Base-by-base conservation (phyloP, 2,329 filamentous ascomycete genomes). In the Blastomyces gilchristii region DNA sequence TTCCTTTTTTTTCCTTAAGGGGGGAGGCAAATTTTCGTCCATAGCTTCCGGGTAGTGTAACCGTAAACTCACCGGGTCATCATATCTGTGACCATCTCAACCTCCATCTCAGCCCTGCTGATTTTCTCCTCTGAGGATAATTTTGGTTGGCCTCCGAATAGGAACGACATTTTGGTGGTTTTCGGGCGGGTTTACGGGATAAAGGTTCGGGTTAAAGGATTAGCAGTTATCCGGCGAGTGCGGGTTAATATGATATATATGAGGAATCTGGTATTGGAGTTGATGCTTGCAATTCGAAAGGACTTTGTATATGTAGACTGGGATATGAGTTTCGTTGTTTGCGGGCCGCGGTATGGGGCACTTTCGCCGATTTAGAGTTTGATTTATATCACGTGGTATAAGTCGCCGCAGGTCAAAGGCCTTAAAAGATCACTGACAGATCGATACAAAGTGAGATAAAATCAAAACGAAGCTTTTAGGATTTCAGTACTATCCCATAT, bases 71-170 rank as follows among this genome's bases (percentile, higher is more conserved):
- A 97, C 94, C 94, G 90, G 81, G 91, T 93, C 84, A 96, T 96
- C 88, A 97, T 97, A 78, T 97, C 92, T 66, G 91, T 90, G 70
- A 97, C 87, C 83, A 97, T 92, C 80, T 97, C 94, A 79, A 97
- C 91, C 82, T 99, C 95, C 69, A 91, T 88, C 82, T 99, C 93
- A 71, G 95, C 92, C 72, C 91, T 90, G 72, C 90, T 89, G 77
- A 99, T 94, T 85, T 97, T 99, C 83, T 97, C 90, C 77, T 91
- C 92, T 73, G 92, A 96, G 67, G 91, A 89, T 75, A 92, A 89
- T 81, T 97, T 91, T 66, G 90, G 89, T 69, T 85, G 82, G 63
- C 80, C 80, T 74, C 88, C 85, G 74, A 87, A 87, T 70, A 89
- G 83, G 80, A 89, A 88, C 67, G 87, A 89, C 87, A 89, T 89